These are phyloP conservation scores for Coccomyxa sp. DNA, from an alignment of 139 green algal species.

Conservation along the genomic window DNA sequence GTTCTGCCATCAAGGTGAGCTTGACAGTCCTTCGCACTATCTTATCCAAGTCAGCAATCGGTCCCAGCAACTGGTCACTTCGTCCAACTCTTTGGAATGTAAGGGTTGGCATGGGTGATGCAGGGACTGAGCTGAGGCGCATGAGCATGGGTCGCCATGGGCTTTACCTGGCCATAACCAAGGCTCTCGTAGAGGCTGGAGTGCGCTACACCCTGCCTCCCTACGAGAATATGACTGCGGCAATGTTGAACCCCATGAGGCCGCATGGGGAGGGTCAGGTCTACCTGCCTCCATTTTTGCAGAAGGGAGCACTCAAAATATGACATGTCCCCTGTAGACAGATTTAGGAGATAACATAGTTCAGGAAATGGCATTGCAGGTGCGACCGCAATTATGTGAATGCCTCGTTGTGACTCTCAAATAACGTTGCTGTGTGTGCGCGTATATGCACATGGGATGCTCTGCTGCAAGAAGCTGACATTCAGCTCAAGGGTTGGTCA, in stretches of 20 bases:
- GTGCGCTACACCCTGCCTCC: conserved; percentile 21
- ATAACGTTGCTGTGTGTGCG: no score
- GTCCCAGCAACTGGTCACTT: background rate
- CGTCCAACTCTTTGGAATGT: background rate
- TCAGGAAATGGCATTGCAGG: no score
- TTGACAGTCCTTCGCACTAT: background rate
- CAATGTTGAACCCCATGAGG: background rate
- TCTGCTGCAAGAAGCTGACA: no score
- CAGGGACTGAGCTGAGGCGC: conserved; percentile 24
- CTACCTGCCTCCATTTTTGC: conserved; percentile 26
- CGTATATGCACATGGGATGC: no score
- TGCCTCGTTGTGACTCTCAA: no score
- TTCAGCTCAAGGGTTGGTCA: no score
- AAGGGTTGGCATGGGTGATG: background rate
- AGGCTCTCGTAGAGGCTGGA: background rate
- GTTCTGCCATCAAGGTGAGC: conserved; percentile 15
- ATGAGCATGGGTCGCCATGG: conserved; percentile 14
- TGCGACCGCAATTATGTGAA: no score
- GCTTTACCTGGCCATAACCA: conserved; percentile 16
- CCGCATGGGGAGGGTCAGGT: conserved; percentile 14
- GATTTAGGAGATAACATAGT: no score
- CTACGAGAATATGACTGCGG: conserved; percentile 8
- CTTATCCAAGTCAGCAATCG: background rate
- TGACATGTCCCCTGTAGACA: background rate
- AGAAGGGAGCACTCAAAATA: conserved; percentile 1